Percentiles rank a stretch among this genome's conserved stretches.
These are phyloP conservation scores for Kuraishia ogatae DNA, from an alignment of 805 yeast species.

Conservation along the genomic window DNA sequence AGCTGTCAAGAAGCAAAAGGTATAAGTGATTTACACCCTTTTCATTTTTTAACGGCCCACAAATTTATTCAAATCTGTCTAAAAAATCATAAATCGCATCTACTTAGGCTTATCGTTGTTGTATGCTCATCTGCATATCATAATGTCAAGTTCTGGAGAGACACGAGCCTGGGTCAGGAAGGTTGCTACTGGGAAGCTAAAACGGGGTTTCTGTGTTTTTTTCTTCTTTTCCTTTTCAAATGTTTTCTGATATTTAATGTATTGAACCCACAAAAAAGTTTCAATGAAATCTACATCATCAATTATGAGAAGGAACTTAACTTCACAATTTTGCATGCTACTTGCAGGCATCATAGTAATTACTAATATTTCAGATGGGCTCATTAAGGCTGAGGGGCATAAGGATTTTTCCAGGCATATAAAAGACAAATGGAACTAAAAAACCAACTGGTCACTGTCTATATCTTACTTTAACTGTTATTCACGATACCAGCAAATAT, in stretches of 20 bases:
- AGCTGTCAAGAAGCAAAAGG: constrained; percentile 28
- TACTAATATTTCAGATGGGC: background rate
- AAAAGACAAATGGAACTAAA: no score
- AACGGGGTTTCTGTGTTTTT: background rate
- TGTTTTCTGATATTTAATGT: background rate
- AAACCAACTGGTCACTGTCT: no score
- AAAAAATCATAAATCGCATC: background rate
- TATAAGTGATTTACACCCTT: constrained; percentile 1
- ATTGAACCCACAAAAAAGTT: background rate
- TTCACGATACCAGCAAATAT: no score
- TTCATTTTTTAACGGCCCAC: background rate
- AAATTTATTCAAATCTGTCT: background rate
- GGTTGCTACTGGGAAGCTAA: background rate
- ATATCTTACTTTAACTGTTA: no score
- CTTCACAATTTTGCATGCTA: background rate
- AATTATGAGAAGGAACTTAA: no score
- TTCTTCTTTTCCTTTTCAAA: no score
- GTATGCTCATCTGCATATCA: no score
- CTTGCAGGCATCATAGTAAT: no score
- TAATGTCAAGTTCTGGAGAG: background rate
- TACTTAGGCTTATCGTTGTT: no score
- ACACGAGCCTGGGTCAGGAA: background rate
- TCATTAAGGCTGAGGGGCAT: background rate
- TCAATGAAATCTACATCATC: background rate
- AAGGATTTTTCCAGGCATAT: no score